Percentiles rank a stretch among this genome's conserved stretches.
phyloP scores from a whole-genome alignment of 2,329 filamentous ascomycete species.

The Thielaviopsis musarum region DNA sequence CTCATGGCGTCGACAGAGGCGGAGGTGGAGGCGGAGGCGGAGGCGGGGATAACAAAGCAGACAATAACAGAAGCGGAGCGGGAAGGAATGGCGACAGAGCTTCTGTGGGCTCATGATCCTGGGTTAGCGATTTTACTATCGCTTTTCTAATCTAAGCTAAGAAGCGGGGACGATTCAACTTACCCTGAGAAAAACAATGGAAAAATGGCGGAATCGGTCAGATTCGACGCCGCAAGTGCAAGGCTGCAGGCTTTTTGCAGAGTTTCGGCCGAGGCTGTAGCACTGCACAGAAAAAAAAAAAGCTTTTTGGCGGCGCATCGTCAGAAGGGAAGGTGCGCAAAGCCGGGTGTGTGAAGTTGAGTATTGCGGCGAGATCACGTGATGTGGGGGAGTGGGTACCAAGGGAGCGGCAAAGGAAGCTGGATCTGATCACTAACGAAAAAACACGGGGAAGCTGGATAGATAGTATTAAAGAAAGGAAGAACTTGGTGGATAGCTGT shows the following conservation, averaged over 20 bases:
- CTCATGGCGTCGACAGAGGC: constrained; percentile 23
- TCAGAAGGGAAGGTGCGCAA: not conserved
- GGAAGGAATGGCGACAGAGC: not conserved
- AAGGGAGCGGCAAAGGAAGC: not conserved
- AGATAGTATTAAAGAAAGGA: not conserved
- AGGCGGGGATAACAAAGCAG: not conserved
- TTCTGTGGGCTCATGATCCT: not conserved
- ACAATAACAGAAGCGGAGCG: not conserved
- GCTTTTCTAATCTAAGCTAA: not conserved
- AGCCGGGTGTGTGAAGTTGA: not conserved
- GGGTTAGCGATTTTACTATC: not conserved
- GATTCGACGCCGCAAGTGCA: not conserved
- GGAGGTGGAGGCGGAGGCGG: not conserved
- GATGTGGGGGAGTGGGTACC: constrained; percentile 3
- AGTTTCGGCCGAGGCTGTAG: not conserved
- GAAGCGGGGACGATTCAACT: not conserved
- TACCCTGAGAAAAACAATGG: not conserved
- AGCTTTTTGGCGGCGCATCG: not conserved
- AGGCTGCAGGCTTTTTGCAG: not conserved
- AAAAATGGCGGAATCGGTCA: not conserved
- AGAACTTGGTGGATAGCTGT: not conserved
- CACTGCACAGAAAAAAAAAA: not conserved
- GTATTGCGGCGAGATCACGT: constrained; percentile 4
- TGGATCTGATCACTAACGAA: not conserved
- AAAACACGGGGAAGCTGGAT: not conserved